Conservation (phyloP, 352 stramenopile genomes). For the Phytophthora sp. region DNA sequence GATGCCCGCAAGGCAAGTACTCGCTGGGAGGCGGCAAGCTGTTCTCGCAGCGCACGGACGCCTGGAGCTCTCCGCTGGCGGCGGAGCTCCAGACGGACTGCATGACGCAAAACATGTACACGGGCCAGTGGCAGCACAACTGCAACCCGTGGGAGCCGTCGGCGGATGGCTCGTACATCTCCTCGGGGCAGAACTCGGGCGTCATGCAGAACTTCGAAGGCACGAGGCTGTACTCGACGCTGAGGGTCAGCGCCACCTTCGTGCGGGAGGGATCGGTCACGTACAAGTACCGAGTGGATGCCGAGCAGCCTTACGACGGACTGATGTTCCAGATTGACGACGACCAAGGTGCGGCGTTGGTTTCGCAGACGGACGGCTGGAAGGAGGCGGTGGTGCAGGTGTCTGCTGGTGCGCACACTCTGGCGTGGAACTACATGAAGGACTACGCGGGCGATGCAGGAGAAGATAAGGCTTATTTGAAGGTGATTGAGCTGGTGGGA, state of each 20-base stretch:
- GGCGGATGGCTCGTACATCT: constrained; percentile 58
- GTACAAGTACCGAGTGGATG: constrained; percentile 81
- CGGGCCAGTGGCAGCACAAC: constrained; percentile 76
- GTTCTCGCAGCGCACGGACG: constrained; percentile 72
- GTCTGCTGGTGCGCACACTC: constrained; percentile 60
- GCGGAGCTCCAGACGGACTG: constrained; percentile 76
- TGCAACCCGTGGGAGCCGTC: constrained; percentile 76
- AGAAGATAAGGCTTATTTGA: constrained; percentile 71
- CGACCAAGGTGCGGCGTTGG: constrained; percentile 47
- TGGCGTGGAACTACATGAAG: constrained; percentile 86
- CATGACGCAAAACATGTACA: constrained; percentile 78
- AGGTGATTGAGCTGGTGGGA: constrained; percentile 85
- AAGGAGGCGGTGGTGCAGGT: constrained; percentile 66
- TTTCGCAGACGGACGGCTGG: constrained; percentile 78
- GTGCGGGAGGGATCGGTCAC: constrained; percentile 75
- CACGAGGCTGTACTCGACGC: constrained; percentile 71
- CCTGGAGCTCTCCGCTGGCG: constrained; percentile 65
- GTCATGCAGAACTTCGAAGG: constrained; percentile 73
- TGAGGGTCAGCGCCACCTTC: constrained; percentile 78
- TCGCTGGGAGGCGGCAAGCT: constrained; percentile 78
- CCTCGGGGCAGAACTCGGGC: constrained; percentile 72
- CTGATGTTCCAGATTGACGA: constrained; percentile 81
- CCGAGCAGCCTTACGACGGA: constrained; percentile 76
- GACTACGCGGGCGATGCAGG: constrained; percentile 75
- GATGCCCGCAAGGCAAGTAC: constrained; percentile 74